Conservation (phyloP, 2,329 filamentous ascomycete genomes). For the Neoscytalidium dimidiatum region DNA sequence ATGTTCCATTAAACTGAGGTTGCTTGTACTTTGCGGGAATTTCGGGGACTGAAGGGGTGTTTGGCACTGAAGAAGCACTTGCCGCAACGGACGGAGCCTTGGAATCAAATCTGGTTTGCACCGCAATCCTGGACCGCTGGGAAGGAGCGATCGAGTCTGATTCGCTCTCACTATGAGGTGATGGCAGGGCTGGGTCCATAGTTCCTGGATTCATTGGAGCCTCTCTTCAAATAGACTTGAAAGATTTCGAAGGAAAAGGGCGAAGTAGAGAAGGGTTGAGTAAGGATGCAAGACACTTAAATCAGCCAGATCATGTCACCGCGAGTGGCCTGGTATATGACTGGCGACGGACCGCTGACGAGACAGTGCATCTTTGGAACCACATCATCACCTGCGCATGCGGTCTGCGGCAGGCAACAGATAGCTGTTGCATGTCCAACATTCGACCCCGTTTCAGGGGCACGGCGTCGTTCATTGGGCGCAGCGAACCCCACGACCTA, state of each 20-base stretch:
- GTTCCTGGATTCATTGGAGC: not conserved
- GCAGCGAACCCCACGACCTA: not conserved
- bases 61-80: not conserved
- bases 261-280: not conserved
- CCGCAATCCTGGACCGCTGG: not conserved
- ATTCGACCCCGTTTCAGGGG: not conserved
- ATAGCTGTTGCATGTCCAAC: not conserved
- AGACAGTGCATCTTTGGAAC: not conserved
- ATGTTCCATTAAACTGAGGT: not conserved
- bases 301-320: not conserved
- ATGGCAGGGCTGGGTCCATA: not conserved
- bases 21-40: not conserved
- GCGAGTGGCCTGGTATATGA: not conserved
- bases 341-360: not conserved
- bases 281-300: not conserved
- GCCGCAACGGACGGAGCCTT: not conserved
- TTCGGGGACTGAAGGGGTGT: not conserved
- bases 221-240: not conserved
- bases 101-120: not conserved
- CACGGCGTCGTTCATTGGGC: not conserved
- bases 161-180: not conserved
- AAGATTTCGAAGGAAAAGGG: not conserved
- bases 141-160: not conserved
- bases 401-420: not conserved
- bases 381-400: not conserved